Base-by-base conservation (phyloP, 139 green algal genomes). In the Picochlorum sp. region DNA sequence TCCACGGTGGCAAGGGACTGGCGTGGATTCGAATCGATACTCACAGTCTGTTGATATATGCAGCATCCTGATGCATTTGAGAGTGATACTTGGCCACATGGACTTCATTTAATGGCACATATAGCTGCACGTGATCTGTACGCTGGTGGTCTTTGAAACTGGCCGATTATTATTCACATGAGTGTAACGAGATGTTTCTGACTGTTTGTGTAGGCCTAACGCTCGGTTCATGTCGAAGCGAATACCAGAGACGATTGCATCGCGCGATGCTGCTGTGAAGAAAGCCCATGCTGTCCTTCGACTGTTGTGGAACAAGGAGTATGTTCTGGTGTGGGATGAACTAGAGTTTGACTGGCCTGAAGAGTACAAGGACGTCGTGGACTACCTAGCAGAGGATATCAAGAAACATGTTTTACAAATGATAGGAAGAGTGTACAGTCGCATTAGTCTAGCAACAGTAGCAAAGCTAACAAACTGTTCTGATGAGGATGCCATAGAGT, bases 141-240 rank as follows among this genome's bases (percentile, higher is more conserved):
- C 56, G 70, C 50, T 6, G 15, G 24, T 24, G 34, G 2, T 57
- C 37, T 56, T 18, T 21, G 34, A 24, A 23, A 44, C 15, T 20
- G 14, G 1, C 18, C 4, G 37, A 21, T 15, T 14, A 21, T 15
- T 14, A 56, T 16, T 28, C 9, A n/a, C 9, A n/a, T 5, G 11
- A 21, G 13, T 45, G 57, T 31, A 5, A 23, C 57, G 8, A 31
- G 6, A 18, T 30, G 9, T 11, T 50, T 30, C 6, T 44, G 5
- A 23, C 64, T 51, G 20, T 37, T 23, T 15, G 2, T 61, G 65
- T 47, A 72, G 64, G 68, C 64, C 72, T 49, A 63, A 77, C 30
- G 70, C 70, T 4, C 57, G 70, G n/a, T 77, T 77, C 28, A 6
- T 71, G 9, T 77, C 66, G 23, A 77, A 73, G 57, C 64, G 70